Percentiles rank a stretch among this genome's conserved stretches.
Conservation (phyloP, 441 rosid genomes). For the Euphorbia celastroides region DNA sequence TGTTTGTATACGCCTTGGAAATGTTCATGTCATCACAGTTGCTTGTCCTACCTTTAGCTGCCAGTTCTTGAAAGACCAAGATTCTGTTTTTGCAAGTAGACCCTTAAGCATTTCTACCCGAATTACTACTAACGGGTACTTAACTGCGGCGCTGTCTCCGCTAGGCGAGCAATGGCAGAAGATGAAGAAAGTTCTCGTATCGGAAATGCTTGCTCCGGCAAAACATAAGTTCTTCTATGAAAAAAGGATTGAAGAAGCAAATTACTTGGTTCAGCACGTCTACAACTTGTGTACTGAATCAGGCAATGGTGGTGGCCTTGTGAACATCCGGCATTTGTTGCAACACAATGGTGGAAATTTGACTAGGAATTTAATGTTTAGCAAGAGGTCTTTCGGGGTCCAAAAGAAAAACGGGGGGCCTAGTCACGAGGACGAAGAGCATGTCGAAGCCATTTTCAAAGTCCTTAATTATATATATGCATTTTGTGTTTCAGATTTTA, state of each 20-base stretch:
- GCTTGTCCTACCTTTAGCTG: constrained; percentile 20
- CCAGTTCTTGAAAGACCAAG: not conserved
- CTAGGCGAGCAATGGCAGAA: constrained; percentile 47
- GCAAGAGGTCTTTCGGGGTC: not conserved
- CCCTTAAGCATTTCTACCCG: not conserved
- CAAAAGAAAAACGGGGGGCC: not conserved
- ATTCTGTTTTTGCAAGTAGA: not conserved
- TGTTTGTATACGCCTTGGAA: too few relatives aligned
- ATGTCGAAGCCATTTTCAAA: not conserved
- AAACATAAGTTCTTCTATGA: constrained; percentile 23
- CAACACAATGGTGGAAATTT: not conserved
- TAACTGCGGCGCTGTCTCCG: constrained; percentile 21
- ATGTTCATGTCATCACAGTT: not conserved
- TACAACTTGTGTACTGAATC: constrained; percentile 23
- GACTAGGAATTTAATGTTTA: not conserved
- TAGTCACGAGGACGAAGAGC: not conserved
- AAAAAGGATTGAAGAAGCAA: constrained; percentile 8
- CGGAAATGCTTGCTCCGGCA: constrained; percentile 28
- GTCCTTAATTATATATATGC: not conserved
- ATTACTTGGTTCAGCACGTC: constrained; percentile 7
- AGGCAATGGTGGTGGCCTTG: not conserved
- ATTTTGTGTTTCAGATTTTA: not conserved
- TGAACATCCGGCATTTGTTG: constrained; percentile 29
- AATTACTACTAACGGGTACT: not conserved
- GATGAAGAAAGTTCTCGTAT: constrained; percentile 42